Conservation (phyloP, 2,329 filamentous ascomycete genomes). For the Seiridium cupressi region DNA sequence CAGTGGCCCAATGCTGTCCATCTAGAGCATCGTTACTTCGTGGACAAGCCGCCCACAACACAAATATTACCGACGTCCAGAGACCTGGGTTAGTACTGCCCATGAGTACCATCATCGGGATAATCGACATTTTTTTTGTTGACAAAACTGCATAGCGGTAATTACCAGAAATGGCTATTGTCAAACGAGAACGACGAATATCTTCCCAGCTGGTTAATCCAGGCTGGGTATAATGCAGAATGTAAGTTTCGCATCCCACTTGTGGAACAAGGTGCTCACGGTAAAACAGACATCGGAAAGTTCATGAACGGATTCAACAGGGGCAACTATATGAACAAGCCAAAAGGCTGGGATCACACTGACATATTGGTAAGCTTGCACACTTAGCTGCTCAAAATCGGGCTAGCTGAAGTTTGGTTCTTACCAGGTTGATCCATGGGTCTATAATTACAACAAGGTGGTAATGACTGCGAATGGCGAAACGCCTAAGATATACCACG, state of each 20-base stretch:
- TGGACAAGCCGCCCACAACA: conserved; percentile 24
- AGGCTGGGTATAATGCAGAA: conserved; percentile 15
- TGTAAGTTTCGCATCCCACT: background rate
- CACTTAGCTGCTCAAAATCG: too few species aligned
- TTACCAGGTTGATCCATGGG: conserved; percentile 1
- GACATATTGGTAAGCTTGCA: background rate
- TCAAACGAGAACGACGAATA: conserved; percentile 17
- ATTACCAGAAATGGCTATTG: too few species aligned
- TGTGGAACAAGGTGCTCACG: background rate
- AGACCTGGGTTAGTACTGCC: conserved; percentile 12
- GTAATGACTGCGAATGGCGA: conserved; percentile 6
- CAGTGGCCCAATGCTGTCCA: conserved; percentile 25
- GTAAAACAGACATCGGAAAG: background rate
- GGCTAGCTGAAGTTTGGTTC: too few species aligned
- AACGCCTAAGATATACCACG: conserved; percentile 4
- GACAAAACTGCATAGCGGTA: too few species aligned
- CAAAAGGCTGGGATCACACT: conserved; percentile 9
- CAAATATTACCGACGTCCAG: conserved; percentile 21
- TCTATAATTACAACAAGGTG: conserved; percentile 2
- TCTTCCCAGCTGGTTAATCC: conserved; percentile 10
- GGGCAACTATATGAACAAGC: background rate
- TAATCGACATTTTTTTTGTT: too few species aligned
- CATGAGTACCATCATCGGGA: too few species aligned
- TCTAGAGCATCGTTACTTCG: conserved; percentile 19
- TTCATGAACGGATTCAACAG: conserved; percentile 3